Evolutionary conservation across 2,329 filamentous ascomycete species (phyloP), one percentile per base, ranked within the genome.

Genomic region (Aspergillus versicolor): DNA sequence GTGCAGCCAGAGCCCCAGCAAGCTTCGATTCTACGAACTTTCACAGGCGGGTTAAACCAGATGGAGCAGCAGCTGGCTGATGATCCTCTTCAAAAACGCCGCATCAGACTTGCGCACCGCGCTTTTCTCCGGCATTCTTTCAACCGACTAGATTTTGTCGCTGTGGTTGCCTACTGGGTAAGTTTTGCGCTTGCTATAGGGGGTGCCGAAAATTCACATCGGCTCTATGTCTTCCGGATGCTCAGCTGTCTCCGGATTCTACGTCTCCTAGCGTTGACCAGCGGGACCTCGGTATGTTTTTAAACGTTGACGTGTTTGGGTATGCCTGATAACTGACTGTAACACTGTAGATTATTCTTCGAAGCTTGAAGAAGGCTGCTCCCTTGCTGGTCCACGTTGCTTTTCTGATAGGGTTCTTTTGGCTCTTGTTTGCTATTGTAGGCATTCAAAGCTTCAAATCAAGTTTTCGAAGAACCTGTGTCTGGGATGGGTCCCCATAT

Each of bases 361-460:
- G 91, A 71, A 97, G 93, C 82, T 75, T 99, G 59, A 99, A 99
- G 72, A 96, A 96, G 71, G 92, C 94, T 2, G 91, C 93, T 0
- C 94, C 95, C 2, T 80, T 96, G 37, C 84, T 99, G 22, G 85
- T 97, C 24, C 91, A 96, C 61, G 92, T 99, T 32, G 92, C 91
- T 1, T 97, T 99, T 70, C 80, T 99, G 21, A 92, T 99, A 63
- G 84, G 90, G 13, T 99, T 99, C 76, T 99, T 99, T 76, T 99
- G 94, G 94, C 83, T 99, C 42, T 78, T 97, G 11, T 99, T 99
- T 76, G 94, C 92, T 38, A 97, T 99, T 61, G 88, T 99, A 57
- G 95, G 94, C 5, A 89, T 99, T 21, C 95, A 99, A 72, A 96
- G 90, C 75, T 99, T 99, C 79, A 93, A 93, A 75, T 88, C 89